phyloP scores from a whole-genome alignment of 1,139 yeast genomes.

The Yamadazyma mexicana region DNA sequence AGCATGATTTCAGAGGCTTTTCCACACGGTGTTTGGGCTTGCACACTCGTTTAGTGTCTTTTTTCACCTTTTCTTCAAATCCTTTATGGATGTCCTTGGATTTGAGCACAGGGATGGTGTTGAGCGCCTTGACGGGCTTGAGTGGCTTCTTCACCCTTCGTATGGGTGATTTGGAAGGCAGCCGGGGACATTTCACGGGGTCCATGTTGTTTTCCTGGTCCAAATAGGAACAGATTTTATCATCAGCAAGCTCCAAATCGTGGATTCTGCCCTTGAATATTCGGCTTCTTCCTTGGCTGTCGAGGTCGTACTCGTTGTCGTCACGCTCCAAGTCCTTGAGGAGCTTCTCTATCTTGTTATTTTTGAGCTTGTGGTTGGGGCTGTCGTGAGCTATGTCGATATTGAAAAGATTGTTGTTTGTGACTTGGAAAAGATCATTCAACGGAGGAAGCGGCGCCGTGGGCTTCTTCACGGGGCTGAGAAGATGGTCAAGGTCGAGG shows the following conservation, averaged over 20 bases:
- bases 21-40: constrained; percentile 38
- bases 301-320: constrained; percentile 39
- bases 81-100: constrained; percentile 15
- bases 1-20: constrained; percentile 38
- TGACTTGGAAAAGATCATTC: constrained; percentile 40
- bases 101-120: constrained; percentile 30
- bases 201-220: constrained; percentile 39
- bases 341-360: constrained; percentile 40
- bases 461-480: constrained; percentile 2
- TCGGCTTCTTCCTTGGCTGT: constrained; percentile 48
- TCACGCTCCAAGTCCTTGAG: constrained; percentile 26
- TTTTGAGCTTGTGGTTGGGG: constrained; percentile 15
- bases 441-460: constrained; percentile 1
- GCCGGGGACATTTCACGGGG: constrained; percentile 20
- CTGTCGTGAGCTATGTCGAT: not conserved
- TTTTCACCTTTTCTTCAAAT: not conserved
- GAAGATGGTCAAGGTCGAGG: constrained; percentile 24
- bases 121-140: constrained; percentile 19
- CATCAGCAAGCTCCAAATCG: constrained; percentile 25
- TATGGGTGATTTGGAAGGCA: constrained; percentile 13
- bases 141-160: constrained; percentile 25
- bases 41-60: constrained; percentile 28
- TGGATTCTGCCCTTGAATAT: constrained; percentile 41
- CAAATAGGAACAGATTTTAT: constrained; percentile 29
- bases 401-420: constrained; percentile 18